phyloP scores from a whole-genome alignment of 2,329 filamentous ascomycete species.

The Alternaria postmessia region DNA sequence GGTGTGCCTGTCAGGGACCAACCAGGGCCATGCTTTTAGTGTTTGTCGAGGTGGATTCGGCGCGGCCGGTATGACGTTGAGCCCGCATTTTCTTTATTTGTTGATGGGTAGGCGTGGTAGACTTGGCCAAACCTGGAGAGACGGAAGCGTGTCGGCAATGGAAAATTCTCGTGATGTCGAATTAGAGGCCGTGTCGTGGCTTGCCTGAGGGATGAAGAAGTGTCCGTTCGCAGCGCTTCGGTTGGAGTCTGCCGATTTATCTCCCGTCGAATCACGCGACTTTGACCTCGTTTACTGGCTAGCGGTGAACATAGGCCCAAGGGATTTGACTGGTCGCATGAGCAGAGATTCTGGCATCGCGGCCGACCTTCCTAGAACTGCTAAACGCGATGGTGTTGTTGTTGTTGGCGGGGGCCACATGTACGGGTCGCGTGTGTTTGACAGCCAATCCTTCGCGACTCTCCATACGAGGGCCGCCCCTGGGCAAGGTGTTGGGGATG shows the following conservation, averaged over 20 bases:
- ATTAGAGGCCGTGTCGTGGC: background rate
- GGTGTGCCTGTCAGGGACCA: conserved; percentile 12
- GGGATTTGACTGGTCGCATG: conserved; percentile 8
- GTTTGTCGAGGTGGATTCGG: background rate
- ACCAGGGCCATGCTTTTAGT: conserved; percentile 2
- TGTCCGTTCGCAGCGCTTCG: conserved; percentile 3
- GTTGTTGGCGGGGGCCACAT: background rate
- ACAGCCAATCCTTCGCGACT: conserved; percentile 2
- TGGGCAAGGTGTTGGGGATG: conserved; percentile 1
- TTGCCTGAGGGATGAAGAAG: background rate
- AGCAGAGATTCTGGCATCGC: conserved; percentile 12
- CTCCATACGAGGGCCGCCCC: background rate
- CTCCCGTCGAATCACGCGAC: conserved; percentile 9
- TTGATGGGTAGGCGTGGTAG: background rate
- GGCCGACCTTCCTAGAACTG: conserved; percentile 8
- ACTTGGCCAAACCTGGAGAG: conserved; percentile 1
- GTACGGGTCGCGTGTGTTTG: background rate
- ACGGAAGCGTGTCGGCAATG: background rate
- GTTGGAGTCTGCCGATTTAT: conserved; percentile 11
- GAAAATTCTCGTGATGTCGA: conserved; percentile 5
- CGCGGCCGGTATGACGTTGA: conserved; percentile 8
- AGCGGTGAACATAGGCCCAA: background rate
- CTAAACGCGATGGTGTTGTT: conserved; percentile 2
- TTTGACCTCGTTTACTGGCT: conserved; percentile 4
- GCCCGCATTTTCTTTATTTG: conserved; percentile 10